A percentile compares a stretch with the other conserved stretches of the same genome.
These are phyloP conservation scores for Trametes polyzona DNA, from an alignment of 1,284 basidiomycete genomes.

Conservation along the genomic window DNA sequence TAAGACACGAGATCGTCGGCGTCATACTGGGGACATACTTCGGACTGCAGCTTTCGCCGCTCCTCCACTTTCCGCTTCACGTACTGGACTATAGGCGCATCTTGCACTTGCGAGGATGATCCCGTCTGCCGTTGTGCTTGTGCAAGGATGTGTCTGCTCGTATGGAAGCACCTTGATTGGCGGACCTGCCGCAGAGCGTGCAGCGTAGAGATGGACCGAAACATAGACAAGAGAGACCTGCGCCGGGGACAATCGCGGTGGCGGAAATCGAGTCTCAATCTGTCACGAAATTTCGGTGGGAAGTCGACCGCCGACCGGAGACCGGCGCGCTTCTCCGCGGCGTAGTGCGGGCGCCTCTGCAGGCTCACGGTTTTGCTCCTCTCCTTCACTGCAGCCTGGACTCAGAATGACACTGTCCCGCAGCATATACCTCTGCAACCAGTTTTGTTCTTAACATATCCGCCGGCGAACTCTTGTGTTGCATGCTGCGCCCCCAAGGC, in stretches of 20 bases:
- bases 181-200: conserved; percentile 3
- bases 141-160: conserved; percentile 1
- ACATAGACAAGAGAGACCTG: background rate
- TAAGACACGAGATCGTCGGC: background rate
- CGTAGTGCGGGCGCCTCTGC: background rate
- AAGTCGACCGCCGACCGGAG: background rate
- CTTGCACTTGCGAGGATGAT: conserved; percentile 4
- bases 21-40: conserved; percentile 20
- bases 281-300: background rate
- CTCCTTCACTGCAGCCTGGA: too few relatives aligned
- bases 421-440: background rate
- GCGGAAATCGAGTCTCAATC: too few relatives aligned
- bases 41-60: conserved; percentile 30
- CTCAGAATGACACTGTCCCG: conserved; percentile 17
- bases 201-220: conserved; percentile 10
- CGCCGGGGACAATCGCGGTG: background rate
- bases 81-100: conserved; percentile 33
- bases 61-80: conserved; percentile 33
- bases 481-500: conserved; percentile 1
- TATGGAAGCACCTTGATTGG: conserved; percentile 6
- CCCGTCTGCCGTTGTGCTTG: conserved; percentile 10
- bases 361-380: too few relatives aligned
- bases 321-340: background rate
- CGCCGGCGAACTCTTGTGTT: background rate
- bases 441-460: background rate